Conservation (phyloP, 2,329 filamentous ascomycete species). For the Curvularia sp. region DNA sequence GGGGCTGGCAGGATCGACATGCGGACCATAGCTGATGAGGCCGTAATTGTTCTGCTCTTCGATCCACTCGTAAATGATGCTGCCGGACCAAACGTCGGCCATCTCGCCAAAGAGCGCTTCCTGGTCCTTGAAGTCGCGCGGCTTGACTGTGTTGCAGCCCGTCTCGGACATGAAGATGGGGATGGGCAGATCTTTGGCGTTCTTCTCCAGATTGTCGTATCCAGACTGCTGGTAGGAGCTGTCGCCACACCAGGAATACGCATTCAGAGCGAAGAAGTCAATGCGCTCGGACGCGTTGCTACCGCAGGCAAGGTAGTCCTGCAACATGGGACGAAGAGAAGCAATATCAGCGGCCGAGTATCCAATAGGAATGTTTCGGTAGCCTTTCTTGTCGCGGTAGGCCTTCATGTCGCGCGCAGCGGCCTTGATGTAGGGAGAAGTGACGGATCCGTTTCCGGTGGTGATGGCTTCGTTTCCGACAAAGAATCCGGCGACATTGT, state of each 20-base stretch:
- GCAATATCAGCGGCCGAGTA: constrained; percentile 89
- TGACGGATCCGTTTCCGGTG: constrained; percentile 61
- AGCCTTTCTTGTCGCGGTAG: constrained; percentile 76
- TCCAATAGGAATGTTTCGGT: constrained; percentile 82
- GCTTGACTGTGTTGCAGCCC: constrained; percentile 73
- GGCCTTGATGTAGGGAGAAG: constrained; percentile 84
- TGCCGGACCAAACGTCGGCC: constrained; percentile 74
- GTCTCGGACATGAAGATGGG: constrained; percentile 76
- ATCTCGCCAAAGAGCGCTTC: constrained; percentile 81
- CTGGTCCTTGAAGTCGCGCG: constrained; percentile 74
- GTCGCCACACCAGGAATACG: constrained; percentile 69
- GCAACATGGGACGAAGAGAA: constrained; percentile 68
- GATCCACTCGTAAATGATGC: constrained; percentile 91
- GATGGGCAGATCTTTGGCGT: constrained; percentile 73
- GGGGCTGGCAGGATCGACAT: constrained; percentile 57
- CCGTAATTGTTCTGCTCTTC: constrained; percentile 84
- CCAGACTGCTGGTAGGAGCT: constrained; percentile 67
- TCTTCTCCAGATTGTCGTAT: constrained; percentile 71
- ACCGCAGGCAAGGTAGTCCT: constrained; percentile 81
- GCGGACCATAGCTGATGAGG: constrained; percentile 75
- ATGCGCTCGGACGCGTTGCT: constrained; percentile 70
- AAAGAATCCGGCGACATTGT: constrained; percentile 79
- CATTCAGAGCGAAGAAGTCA: constrained; percentile 87
- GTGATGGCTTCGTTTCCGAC: constrained; percentile 85
- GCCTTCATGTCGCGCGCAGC: constrained; percentile 82